Base-by-base conservation (phyloP, 1,139 yeast genomes). In the Scheffersomyces insectosa region DNA sequence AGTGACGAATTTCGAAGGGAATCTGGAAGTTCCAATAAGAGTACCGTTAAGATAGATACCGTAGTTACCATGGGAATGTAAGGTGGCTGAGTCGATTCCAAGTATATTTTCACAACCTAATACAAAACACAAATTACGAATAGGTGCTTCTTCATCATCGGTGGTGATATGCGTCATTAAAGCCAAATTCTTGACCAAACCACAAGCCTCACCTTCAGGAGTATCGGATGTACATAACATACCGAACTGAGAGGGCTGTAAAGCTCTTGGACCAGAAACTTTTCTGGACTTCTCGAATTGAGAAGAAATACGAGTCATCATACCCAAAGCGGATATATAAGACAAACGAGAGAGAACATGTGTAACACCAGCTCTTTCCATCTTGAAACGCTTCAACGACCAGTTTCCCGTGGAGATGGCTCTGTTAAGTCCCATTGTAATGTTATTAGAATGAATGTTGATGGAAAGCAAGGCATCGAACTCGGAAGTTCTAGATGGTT, bases 181-280 rank as follows among this genome's bases (percentile, higher is more conserved):
- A 2, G 99, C 99, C 64, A 93, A 75, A 61, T 93, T 93, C 66
- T 93, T 93, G 30, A 93, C 99, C 64, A 93, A 79, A 59, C 99
- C 99, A 82, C 99, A 93, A 1, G 99, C 99, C 66, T 95, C 99
- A 76, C 99, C 99, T 79, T 93, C 99, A 3, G 99, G 99, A 0
- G 99, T 93, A 79, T 93, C 99, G 0, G 98, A 88, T 6, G 99
- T 90, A 77, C 99, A 93, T 49, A 93, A 76, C 98, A 93, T 93
- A 61, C 99, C 99, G 65, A 93, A 93, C 68, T 93, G 99, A 2
- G 99, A 95, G 10, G 99, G 99, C 65, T 93, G 99, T 54, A 93
- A 77, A 15, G 99, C 98, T 79, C 99, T 87, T 36, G 99, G 99
- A 41, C 99, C 99, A 3, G 97, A 88, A 35, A 93, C 99, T 66